Percentiles rank a stretch among this genome's conserved stretches.
Evolutionary conservation across 441 rosid species (phyloP).

Genomic region (Kokia cookei): DNA sequence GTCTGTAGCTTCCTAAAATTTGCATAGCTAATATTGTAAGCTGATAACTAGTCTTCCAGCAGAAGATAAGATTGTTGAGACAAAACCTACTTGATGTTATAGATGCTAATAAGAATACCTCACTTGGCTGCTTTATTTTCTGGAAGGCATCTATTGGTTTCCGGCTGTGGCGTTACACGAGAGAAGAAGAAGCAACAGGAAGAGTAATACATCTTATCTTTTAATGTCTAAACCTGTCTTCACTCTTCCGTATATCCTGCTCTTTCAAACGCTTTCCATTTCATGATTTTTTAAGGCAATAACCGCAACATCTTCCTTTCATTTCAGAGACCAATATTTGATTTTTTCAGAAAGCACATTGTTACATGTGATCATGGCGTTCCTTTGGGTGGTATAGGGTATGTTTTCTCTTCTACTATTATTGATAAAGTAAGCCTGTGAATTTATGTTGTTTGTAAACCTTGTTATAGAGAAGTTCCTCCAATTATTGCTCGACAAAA

Average conservation of each 20-base stretch:
- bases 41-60: not conserved
- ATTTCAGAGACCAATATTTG: conserved; percentile 53
- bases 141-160: conserved; percentile 59
- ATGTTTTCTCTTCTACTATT: conserved; percentile 15
- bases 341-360: conserved; percentile 49
- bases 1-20: not conserved
- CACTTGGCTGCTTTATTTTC: not conserved
- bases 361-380: conserved; percentile 66
- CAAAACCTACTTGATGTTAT: not conserved
- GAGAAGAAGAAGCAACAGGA: conserved; percentile 63
- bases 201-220: conserved; percentile 32
- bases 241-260: not conserved
- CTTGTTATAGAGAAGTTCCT: not conserved
- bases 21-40: not conserved
- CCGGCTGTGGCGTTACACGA: conserved; percentile 52
- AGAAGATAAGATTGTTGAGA: not conserved
- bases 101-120: not conserved
- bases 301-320: not conserved
- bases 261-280: not conserved
- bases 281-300: not conserved
- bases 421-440: not conserved
- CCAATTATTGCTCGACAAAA: not conserved
- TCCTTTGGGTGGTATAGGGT: conserved; percentile 95
- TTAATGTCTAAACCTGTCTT: not conserved
- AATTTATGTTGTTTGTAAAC: not conserved